A percentile compares a stretch with the other conserved stretches of the same genome.
These are phyloP conservation scores for Chionographis japonica DNA, from an alignment of 106 monocot species.

Conservation along the genomic window DNA sequence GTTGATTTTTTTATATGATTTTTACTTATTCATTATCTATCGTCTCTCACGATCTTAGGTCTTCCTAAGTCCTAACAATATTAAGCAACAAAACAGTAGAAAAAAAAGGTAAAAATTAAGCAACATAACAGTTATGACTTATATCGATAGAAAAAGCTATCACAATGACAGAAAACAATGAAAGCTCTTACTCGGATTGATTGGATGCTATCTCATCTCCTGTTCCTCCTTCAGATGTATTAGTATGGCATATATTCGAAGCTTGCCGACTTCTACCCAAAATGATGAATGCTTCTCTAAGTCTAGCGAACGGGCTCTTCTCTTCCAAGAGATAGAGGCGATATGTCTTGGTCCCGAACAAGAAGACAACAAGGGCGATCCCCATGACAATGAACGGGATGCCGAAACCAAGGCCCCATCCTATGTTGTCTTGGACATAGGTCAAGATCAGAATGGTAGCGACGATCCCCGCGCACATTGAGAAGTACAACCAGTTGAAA, in stretches of 20 bases:
- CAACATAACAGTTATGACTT: no score
- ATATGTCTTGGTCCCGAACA: conserved; percentile 19
- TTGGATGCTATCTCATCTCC: no score
- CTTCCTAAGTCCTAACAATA: no score
- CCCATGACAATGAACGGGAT: conserved; percentile 17
- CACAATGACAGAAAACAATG: no score
- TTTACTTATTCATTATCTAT: no score
- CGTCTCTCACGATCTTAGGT: no score
- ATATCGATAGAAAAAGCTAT: no score
- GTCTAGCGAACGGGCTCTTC: neutral
- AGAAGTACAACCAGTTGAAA: conserved; percentile 46
- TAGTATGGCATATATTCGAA: conserved; percentile 1
- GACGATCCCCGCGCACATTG: conserved; percentile 8
- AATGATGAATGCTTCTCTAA: neutral
- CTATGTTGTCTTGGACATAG: conserved; percentile 26
- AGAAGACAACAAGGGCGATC: no score
- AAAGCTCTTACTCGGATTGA: no score
- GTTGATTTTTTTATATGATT: no score
- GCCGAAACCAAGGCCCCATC: conserved; percentile 33
- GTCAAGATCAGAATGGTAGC: conserved; percentile 1
- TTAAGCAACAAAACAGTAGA: no score
- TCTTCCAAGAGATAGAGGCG: conserved; percentile 4
- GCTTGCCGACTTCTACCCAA: neutral
- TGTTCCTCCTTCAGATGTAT: no score
- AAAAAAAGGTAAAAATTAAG: neutral